Conservation (phyloP, 495 filamentous ascomycete species). For the Neurospora intermedia region DNA sequence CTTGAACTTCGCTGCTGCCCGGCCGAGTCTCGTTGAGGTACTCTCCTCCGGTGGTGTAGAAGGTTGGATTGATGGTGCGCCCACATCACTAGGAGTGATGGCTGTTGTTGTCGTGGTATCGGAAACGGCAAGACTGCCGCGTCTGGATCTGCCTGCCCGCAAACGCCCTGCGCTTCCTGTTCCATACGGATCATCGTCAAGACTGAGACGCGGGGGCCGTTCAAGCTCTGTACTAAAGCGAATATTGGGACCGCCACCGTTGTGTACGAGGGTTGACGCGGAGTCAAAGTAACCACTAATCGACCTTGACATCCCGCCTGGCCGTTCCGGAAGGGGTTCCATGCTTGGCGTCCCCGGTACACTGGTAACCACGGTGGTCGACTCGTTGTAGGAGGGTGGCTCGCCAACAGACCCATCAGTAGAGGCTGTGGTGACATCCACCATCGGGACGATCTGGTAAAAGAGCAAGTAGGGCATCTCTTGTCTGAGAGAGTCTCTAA, state of each 20-base stretch:
- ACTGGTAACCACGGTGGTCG: slow-evolving; percentile 1
- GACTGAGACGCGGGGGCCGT: slow-evolving; percentile 19
- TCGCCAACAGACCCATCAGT: slow-evolving; percentile 40
- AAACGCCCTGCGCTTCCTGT: slow-evolving; percentile 8
- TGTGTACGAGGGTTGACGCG: slow-evolving; percentile 14
- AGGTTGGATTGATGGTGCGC: slow-evolving; percentile 21
- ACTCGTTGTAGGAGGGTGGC: slow-evolving; percentile 48
- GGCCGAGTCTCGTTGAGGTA: slow-evolving; percentile 40
- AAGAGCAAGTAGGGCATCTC: slow-evolving; percentile 92
- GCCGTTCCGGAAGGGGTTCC: slow-evolving; percentile 4
- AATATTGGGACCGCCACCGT: slow-evolving; percentile 19
- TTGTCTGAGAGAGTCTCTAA: slow-evolving; percentile 57
- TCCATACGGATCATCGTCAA: slow-evolving; percentile 27
- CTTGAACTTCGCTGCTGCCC: slow-evolving; percentile 47
- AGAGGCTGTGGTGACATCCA: slow-evolving; percentile 50
- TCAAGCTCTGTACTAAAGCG: slow-evolving; percentile 33
- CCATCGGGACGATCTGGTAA: slow-evolving; percentile 85
- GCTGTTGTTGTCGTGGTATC: slow-evolving; percentile 30
- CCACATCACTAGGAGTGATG: slow-evolving; percentile 19
- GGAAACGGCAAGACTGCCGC: slow-evolving; percentile 37
- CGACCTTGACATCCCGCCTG: slow-evolving; percentile 20
- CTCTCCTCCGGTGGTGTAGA: slow-evolving; percentile 41
- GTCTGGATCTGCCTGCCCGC: slow-evolving; percentile 25
- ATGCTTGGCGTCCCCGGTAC: slow-evolving; percentile 10
- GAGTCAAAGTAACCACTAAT: slow-evolving; percentile 36